Percentiles rank a stretch among this genome's conserved stretches.
phyloP scores from a whole-genome alignment of 331 rosid genomes.

The Quercus lobata region DNA sequence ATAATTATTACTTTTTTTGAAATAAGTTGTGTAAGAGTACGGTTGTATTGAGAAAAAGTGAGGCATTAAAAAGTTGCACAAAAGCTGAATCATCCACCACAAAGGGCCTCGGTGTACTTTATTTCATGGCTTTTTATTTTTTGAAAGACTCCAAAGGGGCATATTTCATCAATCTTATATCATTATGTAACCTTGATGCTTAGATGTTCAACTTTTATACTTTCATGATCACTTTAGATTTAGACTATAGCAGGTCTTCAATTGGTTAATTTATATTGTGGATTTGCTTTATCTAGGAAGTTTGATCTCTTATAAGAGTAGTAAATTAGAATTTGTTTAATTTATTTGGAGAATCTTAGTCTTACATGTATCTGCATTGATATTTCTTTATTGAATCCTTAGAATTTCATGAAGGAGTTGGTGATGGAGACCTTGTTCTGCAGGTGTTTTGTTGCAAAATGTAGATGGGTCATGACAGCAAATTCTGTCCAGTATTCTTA shows the following conservation, averaged over 20 bases:
- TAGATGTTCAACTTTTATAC: neutral
- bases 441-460: conserved; percentile 46
- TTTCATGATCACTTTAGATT: neutral
- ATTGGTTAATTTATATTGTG: neutral
- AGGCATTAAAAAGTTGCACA: too few species aligned
- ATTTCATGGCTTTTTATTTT: neutral
- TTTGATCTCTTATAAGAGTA: neutral
- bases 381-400: neutral
- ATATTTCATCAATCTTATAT: neutral
- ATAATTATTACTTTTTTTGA: too few species aligned
- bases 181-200: neutral
- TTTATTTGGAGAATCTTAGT: neutral
- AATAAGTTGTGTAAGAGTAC: too few species aligned
- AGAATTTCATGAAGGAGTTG: neutral
- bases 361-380: neutral
- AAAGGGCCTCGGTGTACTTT: neutral
- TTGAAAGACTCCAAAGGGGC: neutral
- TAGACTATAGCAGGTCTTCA: neutral
- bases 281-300: neutral
- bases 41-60: too few species aligned
- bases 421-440: conserved; percentile 5
- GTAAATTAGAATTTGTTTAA: neutral
- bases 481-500: conserved; percentile 24
- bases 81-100: neutral
- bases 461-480: conserved; percentile 34